A percentile compares a stretch with the other conserved stretches of the same genome.
phyloP scores from a whole-genome alignment of 1,139 yeast genomes.

The Scheffersomyces parashehatae region DNA sequence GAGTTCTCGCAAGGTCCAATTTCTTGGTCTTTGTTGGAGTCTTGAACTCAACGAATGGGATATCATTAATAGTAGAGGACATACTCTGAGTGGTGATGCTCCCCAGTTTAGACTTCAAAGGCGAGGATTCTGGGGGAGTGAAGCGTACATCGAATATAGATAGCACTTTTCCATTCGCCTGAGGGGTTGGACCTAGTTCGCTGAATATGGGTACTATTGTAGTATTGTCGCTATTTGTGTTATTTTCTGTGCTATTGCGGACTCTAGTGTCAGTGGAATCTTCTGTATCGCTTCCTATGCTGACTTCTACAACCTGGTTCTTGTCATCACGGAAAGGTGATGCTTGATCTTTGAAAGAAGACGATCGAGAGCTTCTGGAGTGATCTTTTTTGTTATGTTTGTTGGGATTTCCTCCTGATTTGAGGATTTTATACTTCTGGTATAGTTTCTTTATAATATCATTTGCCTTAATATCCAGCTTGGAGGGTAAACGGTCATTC shows the following conservation, averaged over 20 bases:
- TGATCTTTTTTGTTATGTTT: background rate
- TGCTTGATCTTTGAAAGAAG: background rate
- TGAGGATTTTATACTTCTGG: constrained; percentile 40
- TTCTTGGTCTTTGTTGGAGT: constrained; percentile 32
- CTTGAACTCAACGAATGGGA: constrained; percentile 19
- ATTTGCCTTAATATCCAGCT: constrained; percentile 53
- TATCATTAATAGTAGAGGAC: background rate
- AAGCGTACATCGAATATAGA: constrained; percentile 60
- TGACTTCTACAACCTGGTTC: background rate
- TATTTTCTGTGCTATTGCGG: constrained; percentile 3
- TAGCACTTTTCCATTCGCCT: constrained; percentile 65
- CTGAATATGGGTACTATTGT: background rate
- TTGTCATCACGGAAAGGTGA: background rate
- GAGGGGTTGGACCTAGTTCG: constrained; percentile 78
- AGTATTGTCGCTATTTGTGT: background rate
- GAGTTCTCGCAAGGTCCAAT: constrained; percentile 7
- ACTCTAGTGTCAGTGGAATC: background rate
- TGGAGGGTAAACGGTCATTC: constrained; percentile 52
- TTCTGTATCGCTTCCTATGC: background rate
- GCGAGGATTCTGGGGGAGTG: constrained; percentile 51
- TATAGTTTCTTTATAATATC: constrained; percentile 44
- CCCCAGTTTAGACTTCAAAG: constrained; percentile 22
- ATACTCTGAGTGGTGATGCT: background rate
- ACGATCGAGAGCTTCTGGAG: background rate
- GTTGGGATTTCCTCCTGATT: constrained; percentile 7